Evolutionary conservation across 164 flowering plant genomes (phyloP).

Genomic region (Paratinospora sagittata): DNA sequence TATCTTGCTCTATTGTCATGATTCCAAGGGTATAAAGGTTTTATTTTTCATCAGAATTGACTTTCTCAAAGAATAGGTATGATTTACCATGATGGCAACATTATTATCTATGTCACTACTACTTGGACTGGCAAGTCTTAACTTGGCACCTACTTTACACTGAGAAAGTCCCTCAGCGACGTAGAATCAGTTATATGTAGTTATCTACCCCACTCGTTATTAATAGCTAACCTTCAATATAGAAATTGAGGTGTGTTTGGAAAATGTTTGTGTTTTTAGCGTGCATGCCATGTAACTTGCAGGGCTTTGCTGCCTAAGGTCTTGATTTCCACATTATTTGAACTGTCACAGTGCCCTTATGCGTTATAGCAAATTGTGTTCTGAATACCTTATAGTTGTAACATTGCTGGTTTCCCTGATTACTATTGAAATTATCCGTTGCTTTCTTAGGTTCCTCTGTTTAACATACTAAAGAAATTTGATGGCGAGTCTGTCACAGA

Average conservation of each 20-base stretch:
- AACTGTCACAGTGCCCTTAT: not conserved
- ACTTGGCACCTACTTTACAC: not conserved
- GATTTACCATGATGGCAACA: not conserved
- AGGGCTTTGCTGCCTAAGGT: not conserved
- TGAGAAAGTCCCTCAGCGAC: not conserved
- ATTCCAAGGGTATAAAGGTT: not conserved
- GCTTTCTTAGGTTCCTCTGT: conserved; percentile 69
- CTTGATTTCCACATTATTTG: not conserved
- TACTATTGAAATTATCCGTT: not conserved
- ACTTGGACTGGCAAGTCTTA: not conserved
- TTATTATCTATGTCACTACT: not conserved
- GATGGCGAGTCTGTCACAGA: conserved; percentile 91
- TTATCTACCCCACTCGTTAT: too few relatives aligned
- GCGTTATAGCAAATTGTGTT: not conserved
- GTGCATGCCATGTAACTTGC: not conserved
- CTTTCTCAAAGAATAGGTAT: not conserved
- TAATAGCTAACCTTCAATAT: too few relatives aligned
- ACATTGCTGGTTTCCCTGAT: not conserved
- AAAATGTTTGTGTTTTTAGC: not conserved
- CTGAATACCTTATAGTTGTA: not conserved
- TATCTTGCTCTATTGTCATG: not conserved
- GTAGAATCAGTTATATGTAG: not conserved
- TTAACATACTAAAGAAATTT: conserved; percentile 90
- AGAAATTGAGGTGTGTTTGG: too few relatives aligned
- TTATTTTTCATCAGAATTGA: not conserved